Evolutionary conservation across 352 stramenopile genomes (phyloP), one percentile per base, ranked within the genome.

Genomic region (Thalassiosira exigua): DNA sequence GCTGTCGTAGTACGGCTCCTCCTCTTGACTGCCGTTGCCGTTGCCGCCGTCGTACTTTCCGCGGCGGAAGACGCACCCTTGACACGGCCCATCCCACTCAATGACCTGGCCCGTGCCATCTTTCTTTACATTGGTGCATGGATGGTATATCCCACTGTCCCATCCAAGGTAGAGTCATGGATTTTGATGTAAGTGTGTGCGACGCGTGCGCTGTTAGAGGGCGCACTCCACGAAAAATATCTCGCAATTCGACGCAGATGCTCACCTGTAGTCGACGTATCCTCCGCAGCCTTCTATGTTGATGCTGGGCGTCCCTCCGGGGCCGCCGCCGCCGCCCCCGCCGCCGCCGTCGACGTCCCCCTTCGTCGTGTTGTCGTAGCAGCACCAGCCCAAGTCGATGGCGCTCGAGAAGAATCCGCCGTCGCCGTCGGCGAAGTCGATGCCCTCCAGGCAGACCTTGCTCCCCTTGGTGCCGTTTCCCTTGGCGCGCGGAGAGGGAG

Each of bases 1-100:
- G 68, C 76, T 84, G 58, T 84, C 76, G 48, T 84, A 84, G 60
- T 79, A 84, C 61, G 76, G 56, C 7, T 79, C 69, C 24, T 78
- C 67, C 0, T 70, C 48, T 24, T 66, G 22, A 3, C 50, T 30
- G 36, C 24, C 19, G 32, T 11, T 56, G 24, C 14, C 53, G 33
- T 44, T 51, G 59, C 60, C 67, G 58, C 9, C 24, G 12, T 22
- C 52, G 26, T 73, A 57, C 41, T 59, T 41, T 33, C 69, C 60
- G 44, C 48, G 46, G 39, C 76, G 61, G 54, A 84, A 84, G 19
- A 74, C 71, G 41, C 76, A 84, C 36, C 69, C 76, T 39, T 84
- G 68, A 58, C 76, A 79, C 19, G 50, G 50, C 3, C 41, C 36
- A 19, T 54, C 36, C 54, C 14, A 36, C 17, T 36, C 17, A 3